Evolutionary conservation across 2,329 filamentous ascomycete genomes (phyloP), one percentile per base, ranked within the genome.

Genomic region (Hirsutella thompsonii): DNA sequence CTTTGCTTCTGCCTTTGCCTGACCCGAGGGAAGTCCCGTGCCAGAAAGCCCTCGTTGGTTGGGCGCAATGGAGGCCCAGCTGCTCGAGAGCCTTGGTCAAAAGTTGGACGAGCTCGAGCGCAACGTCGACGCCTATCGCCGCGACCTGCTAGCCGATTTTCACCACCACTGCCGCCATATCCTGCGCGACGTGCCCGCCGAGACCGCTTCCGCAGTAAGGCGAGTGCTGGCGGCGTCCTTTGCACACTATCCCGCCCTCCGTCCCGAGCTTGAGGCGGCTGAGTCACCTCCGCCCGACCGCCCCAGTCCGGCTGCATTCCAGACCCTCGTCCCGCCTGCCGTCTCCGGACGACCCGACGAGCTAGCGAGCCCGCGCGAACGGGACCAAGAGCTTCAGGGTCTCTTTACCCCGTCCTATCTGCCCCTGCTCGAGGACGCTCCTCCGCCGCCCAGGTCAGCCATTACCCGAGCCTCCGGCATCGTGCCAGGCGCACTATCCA

Each of bases 361-460:
- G 47, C 60, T 61, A 38, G 52, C 61, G 48, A 67, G 63, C 50
- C 66, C 67, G 39, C 70, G 70, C 58, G 70, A 72, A 44, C 69
- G 72, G 44, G 74, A 80, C 48, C 61, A 63, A 52, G 75, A 79
- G 49, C 71, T 81, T 47, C 69, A 70, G 47, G 76, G 76, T 45
- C 59, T 81, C 44, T 81, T 81, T 52, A 79, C 71, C 29, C 77
- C 76, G 21, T 70, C 62, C 46, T 81, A 74, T 51, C 66, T 82
- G 42, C 76, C 76, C 36, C 62, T 81, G 42, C 68, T 81, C 41
- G 76, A 79, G 48, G 64, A 64, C 46, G 52, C 53, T 43, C 50
- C 52, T 37, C 44, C 46, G 42, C 46, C 49, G 36, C 51, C 52
- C 32, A 45, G 42, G 37, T 40, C 51, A 41, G 47, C 46, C 30